Percentiles rank a stretch among this genome's conserved stretches.
These are phyloP conservation scores for Termitomyces sp. DNA, from an alignment of 1,284 basidiomycete genomes.

Conservation along the genomic window DNA sequence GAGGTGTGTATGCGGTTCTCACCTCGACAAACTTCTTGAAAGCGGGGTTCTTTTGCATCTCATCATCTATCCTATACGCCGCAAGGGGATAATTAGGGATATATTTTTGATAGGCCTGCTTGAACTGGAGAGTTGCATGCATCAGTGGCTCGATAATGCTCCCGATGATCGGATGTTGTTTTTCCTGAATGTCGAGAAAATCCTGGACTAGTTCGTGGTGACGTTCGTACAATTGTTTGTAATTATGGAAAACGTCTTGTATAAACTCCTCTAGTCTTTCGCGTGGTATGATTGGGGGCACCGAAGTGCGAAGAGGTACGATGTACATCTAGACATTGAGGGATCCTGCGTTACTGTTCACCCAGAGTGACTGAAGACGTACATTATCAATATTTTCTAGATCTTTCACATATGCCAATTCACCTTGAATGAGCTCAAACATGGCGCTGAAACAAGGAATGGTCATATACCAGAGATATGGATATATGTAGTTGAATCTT, in stretches of 20 bases:
- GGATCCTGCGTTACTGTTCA: constrained; percentile 20
- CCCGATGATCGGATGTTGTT: constrained; percentile 83
- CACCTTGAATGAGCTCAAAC: constrained; percentile 93
- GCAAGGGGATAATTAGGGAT: constrained; percentile 94
- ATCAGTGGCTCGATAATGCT: constrained; percentile 84
- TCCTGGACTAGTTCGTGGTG: constrained; percentile 72
- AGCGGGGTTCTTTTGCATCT: constrained; percentile 72
- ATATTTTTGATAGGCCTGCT: constrained; percentile 90
- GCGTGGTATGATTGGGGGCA: constrained; percentile 73
- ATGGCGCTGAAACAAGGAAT: constrained; percentile 59
- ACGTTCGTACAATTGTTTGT: constrained; percentile 70
- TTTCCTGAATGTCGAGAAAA: constrained; percentile 80
- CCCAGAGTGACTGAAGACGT: constrained; percentile 31
- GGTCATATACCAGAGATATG: not conserved
- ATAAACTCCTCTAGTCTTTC: constrained; percentile 78
- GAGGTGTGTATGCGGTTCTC: not conserved
- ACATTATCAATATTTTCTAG: constrained; percentile 65
- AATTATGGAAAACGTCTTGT: constrained; percentile 88
- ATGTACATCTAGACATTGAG: constrained; percentile 23
- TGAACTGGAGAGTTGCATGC: constrained; percentile 88
- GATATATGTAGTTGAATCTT: constrained; percentile 30
- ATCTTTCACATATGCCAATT: constrained; percentile 94
- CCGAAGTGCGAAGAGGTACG: constrained; percentile 51
- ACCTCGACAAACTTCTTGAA: constrained; percentile 88
- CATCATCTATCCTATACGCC: constrained; percentile 86